These are phyloP conservation scores for Sphenostylis stenocarpa DNA, from an alignment of 306 rosid genomes.

Conservation along the genomic window DNA sequence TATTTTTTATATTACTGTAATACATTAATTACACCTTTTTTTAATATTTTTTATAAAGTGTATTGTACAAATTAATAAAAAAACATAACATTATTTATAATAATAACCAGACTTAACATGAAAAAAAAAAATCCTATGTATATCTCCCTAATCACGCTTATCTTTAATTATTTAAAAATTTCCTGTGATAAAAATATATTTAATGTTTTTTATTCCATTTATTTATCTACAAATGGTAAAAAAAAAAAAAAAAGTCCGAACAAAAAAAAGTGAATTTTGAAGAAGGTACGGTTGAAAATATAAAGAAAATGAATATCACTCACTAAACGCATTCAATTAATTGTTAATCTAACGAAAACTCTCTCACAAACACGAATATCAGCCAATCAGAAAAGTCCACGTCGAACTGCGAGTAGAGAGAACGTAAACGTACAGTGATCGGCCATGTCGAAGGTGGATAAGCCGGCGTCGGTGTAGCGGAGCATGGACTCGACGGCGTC, in stretches of 20 bases:
- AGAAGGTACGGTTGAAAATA: neutral
- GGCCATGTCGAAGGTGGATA: conserved; percentile 92
- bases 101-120: too few relatives aligned
- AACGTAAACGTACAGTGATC: conserved; percentile 67
- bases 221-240: neutral
- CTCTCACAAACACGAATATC: too few relatives aligned
- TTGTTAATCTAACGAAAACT: too few relatives aligned
- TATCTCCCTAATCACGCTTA: too few relatives aligned
- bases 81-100: too few relatives aligned
- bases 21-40: neutral
- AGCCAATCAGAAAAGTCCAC: conserved; percentile 5
- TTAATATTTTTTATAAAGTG: neutral
- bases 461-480: conserved; percentile 79
- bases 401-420: neutral
- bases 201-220: neutral
- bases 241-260: neutral
- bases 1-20: too few relatives aligned
- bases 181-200: neutral
- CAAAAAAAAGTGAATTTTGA: neutral
- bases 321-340: neutral
- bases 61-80: too few relatives aligned
- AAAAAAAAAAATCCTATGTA: neutral
- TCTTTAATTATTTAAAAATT: neutral
- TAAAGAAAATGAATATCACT: neutral
- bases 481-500: conserved; percentile 90